A percentile compares a stretch with the other conserved stretches of the same genome.
These are phyloP conservation scores for Rhinocladiella similis DNA, from an alignment of 2,329 filamentous ascomycete species.

Conservation along the genomic window DNA sequence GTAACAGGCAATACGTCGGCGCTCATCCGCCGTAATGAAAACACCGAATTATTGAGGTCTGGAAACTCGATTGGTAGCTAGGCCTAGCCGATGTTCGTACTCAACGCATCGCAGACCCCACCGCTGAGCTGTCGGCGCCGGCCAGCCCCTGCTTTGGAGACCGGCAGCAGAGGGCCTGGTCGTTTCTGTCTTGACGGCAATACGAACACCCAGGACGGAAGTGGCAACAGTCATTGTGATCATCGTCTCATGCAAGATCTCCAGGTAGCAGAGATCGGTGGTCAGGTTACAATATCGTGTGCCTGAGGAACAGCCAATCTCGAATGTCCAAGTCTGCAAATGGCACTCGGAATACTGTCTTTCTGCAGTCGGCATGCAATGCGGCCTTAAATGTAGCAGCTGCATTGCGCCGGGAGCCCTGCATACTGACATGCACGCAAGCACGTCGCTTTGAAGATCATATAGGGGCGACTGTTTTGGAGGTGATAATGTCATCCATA, in stretches of 20 bases:
- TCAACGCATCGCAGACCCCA: no score
- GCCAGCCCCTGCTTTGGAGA: no score
- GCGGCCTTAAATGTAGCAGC: slow-evolving; percentile 25
- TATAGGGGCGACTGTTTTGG: not conserved
- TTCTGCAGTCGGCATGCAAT: slow-evolving; percentile 18
- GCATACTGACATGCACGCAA: slow-evolving; percentile 24
- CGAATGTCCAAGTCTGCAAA: not conserved
- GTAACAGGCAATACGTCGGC: no score
- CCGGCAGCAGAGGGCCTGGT: no score
- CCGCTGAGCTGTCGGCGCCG: no score
- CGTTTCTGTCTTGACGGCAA: no score
- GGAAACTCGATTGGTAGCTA: no score
- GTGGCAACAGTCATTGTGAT: no score
- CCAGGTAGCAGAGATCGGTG: not conserved
- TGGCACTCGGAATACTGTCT: not conserved
- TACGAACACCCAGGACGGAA: no score
- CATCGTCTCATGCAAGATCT: not conserved
- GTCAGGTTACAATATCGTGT: not conserved
- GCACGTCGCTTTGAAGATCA: slow-evolving; percentile 15
- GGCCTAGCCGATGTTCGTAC: no score
- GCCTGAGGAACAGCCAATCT: not conserved
- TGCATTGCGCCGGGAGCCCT: slow-evolving; percentile 24
- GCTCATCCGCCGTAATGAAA: no score
- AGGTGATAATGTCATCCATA: not conserved
- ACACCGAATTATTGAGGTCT: no score